Base-by-base conservation (phyloP, 352 stramenopile genomes). In the Phytopythium delawarense region DNA sequence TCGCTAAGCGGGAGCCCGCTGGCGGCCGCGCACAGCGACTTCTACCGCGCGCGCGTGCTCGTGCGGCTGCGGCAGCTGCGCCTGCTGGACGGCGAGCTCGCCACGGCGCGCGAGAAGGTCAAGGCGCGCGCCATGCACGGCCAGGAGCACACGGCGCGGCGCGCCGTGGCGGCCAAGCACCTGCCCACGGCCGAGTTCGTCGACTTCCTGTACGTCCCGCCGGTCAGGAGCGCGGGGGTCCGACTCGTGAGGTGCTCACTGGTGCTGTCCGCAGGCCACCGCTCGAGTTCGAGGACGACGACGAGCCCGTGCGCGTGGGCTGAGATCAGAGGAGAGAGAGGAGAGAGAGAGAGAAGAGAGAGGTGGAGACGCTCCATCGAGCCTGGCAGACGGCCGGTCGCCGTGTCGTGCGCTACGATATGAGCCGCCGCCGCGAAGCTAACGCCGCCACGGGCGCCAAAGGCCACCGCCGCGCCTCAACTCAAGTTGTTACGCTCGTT, bases 71-170 rank as follows among this genome's bases (percentile, higher is more conserved):
- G 73, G 58, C 81, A 93, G 54, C 65, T 93, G 30, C 54, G 72
- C 9, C 64, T 73, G 28, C 63, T 93, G 45, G 81, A 91, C 51
- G 63, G 66, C 6, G 70, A 91, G 50, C 54, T 65, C 7, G 73
- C 84, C n/a, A 85, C 76, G 2, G 74, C 76, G 18, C 88, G 83
- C 55, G 81, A 91, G 57, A 91, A 91, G 64, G 73, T 90, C 59
- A 93, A 93, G 61, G 80, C 81, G 23, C 69, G 84, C 15, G 80
- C 72, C 20, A 88, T 93, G 77, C 84, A 93, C 61, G 84, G 84
- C 45, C 79, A 76, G 63, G 84, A 93, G 51, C 62, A 85, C 8
- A 69, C 62, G 34, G 74, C 79, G 7, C 76, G 84, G n/a, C 74
- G 74, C n/a, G 62, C 71, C 21, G 74, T 89, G 57, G 82, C 88